Evolutionary conservation across 371 early-diverging fungal species (phyloP).

Genomic region (Mucor irregularis): DNA sequence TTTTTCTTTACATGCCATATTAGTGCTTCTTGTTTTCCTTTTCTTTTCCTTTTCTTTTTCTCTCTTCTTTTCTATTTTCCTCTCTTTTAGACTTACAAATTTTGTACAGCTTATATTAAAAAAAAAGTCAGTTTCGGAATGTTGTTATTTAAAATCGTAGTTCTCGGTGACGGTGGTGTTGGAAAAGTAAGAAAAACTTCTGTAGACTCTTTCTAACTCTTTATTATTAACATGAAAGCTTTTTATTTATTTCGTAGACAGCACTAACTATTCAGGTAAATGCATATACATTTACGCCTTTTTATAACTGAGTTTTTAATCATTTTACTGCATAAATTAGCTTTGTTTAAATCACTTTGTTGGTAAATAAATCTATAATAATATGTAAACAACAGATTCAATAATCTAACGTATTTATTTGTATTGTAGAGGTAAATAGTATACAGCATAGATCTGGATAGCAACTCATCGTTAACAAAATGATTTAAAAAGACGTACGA

Average conservation of each 20-base stretch:
- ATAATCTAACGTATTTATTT: too few relatives aligned
- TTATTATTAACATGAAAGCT: neutral
- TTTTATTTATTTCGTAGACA: constrained; percentile 26
- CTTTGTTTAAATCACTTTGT: constrained; percentile 80
- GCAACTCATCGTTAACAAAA: neutral
- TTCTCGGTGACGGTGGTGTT: constrained; percentile 27
- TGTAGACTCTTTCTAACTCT: too few relatives aligned
- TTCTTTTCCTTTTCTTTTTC: neutral
- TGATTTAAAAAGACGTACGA: constrained; percentile 69
- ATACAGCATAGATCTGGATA: neutral
- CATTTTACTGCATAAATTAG: constrained; percentile 34
- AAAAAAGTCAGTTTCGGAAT: neutral
- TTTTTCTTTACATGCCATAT: neutral
- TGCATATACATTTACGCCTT: neutral
- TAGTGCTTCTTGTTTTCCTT: neutral
- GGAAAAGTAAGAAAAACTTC: constrained; percentile 16
- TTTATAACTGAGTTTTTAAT: constrained; percentile 7
- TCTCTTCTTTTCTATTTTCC: neutral
- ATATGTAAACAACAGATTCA: too few relatives aligned
- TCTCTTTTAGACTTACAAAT: neutral
- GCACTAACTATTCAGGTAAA: constrained; percentile 65
- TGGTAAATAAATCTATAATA: constrained; percentile 40
- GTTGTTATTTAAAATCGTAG: constrained; percentile 24
- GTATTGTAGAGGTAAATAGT: constrained; percentile 14
- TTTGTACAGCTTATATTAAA: neutral